Percentiles rank a stretch among this genome's conserved stretches.
phyloP scores from a whole-genome alignment of 2,329 filamentous ascomycete species.

The Thielaviopsis populi region DNA sequence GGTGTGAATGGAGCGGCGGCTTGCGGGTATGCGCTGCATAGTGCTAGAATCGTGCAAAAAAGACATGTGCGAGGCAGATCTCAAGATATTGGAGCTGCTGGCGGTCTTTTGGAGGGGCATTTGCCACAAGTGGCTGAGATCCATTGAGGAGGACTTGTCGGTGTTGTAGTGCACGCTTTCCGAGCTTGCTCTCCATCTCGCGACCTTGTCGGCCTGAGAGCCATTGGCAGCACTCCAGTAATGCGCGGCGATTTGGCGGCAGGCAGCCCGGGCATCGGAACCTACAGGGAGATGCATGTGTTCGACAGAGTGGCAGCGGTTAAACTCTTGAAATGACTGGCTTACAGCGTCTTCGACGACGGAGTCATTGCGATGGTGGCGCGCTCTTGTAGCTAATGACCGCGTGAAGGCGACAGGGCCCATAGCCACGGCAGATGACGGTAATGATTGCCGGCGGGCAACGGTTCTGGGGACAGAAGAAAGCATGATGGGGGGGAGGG shows the following conservation, averaged over 20 bases:
- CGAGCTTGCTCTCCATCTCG: slow-evolving; percentile 15
- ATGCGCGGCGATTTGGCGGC: slow-evolving; percentile 16
- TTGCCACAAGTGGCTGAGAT: slow-evolving; percentile 14
- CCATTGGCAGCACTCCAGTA: slow-evolving; percentile 16
- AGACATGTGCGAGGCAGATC: slow-evolving; percentile 12
- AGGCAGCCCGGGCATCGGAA: slow-evolving; percentile 13
- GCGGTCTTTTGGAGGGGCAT: slow-evolving; percentile 13
- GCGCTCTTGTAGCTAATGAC: slow-evolving; percentile 13
- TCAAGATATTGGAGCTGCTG: slow-evolving; percentile 12
- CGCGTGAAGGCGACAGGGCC: slow-evolving; percentile 12
- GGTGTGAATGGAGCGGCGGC: slow-evolving; percentile 12
- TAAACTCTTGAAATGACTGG: slow-evolving; percentile 6
- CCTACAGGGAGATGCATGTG: slow-evolving; percentile 16
- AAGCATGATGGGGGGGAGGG: slow-evolving; percentile 8
- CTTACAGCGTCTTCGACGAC: not conserved
- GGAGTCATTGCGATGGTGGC: slow-evolving; percentile 12
- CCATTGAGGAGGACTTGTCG: slow-evolving; percentile 6
- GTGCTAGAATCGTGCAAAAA: slow-evolving; percentile 9
- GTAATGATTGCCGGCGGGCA: slow-evolving; percentile 15
- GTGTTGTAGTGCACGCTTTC: slow-evolving; percentile 15
- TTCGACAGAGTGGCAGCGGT: slow-evolving; percentile 10
- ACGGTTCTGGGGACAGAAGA: slow-evolving; percentile 14
- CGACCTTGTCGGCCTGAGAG: slow-evolving; percentile 15
- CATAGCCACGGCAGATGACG: slow-evolving; percentile 12
- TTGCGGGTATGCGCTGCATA: slow-evolving; percentile 7